Base-by-base conservation (phyloP, 2,329 filamentous ascomycete genomes). In the Pseudocercospora musae region DNA sequence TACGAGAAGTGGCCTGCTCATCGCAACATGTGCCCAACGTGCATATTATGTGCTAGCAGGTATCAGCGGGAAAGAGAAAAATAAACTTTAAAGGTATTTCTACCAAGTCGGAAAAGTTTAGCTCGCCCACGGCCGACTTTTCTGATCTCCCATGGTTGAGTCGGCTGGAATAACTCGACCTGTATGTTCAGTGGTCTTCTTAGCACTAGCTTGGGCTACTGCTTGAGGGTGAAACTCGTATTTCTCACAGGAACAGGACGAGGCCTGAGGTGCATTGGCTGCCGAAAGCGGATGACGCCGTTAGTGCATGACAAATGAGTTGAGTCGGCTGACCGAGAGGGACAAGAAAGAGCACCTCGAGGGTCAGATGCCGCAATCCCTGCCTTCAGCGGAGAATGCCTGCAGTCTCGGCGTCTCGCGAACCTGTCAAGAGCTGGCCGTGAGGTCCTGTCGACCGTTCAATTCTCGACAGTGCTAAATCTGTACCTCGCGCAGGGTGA, bases 11-110 rank as follows among this genome's bases (percentile, higher is more conserved):
- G 89, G 89, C 21, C 87, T 80, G n/a, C 75, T 93, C 73, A 77
- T 92, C 70, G 90, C 89, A 37, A 91, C 85, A 20, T 92, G 89
- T 73, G 83, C 89, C 59, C 90, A 93, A 76, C 90, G 92, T 82
- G 89, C 77, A 62, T 62, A 64, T 48, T 66, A 62, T 46, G 65
- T 65, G 10, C 48, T 67, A 23, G 46, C 46, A 49, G 23, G 15
- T 13, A 49, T 6, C 23, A 25, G 46, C 4, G 15, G 13, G 46
- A 49, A 21, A 13, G 21, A 49, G 46, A 23, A 21, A 21, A 49
- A 23, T 25, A 21, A 49, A 13, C 46, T 49, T 21, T 49, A 23
- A 13, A 27, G 46, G 46, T 31, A 49, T 18, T 27, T 18, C 7
- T 27, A 21, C 23, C 46, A 15, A 25, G 46, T 15, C 13, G 13